A percentile compares a stretch with the other conserved stretches of the same genome.
These are phyloP conservation scores for Serendipita sp. DNA, from an alignment of 768 basidiomycete species.

Conservation along the genomic window DNA sequence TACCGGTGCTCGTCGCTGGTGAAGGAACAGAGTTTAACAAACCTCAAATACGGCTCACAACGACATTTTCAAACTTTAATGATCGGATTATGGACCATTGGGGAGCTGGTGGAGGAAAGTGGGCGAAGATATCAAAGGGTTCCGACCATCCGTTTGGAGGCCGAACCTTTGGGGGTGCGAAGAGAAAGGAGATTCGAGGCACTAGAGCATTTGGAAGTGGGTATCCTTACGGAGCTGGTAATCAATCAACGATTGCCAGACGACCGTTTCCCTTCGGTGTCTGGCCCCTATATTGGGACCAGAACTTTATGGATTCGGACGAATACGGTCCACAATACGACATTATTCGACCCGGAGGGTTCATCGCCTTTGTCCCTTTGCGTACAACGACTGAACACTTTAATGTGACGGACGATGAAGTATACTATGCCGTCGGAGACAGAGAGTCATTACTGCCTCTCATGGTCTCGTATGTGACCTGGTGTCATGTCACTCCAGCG, in stretches of 20 bases:
- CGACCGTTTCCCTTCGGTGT: neutral
- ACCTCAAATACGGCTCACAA: neutral
- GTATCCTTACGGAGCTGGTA: neutral
- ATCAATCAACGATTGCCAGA: neutral
- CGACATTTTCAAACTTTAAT: neutral
- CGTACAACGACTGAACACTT: neutral
- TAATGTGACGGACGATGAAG: neutral
- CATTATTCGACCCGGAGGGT: neutral
- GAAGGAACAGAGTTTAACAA: neutral
- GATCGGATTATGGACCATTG: neutral
- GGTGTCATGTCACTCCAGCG: neutral
- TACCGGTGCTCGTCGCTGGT: no score
- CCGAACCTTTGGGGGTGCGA: neutral
- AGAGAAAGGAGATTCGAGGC: neutral
- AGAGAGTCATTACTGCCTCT: neutral
- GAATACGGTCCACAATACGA: neutral
- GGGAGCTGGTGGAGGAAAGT: neutral
- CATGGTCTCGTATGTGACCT: neutral
- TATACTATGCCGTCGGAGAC: constrained; percentile 1
- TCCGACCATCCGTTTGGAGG: neutral
- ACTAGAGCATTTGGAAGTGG: neutral
- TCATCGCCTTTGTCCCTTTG: neutral
- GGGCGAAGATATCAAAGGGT: neutral
- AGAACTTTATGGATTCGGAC: neutral
- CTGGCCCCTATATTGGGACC: constrained; percentile 3